Base-by-base conservation (phyloP, 2,329 filamentous ascomycete species). In the Hymenoscyphus scutula region DNA sequence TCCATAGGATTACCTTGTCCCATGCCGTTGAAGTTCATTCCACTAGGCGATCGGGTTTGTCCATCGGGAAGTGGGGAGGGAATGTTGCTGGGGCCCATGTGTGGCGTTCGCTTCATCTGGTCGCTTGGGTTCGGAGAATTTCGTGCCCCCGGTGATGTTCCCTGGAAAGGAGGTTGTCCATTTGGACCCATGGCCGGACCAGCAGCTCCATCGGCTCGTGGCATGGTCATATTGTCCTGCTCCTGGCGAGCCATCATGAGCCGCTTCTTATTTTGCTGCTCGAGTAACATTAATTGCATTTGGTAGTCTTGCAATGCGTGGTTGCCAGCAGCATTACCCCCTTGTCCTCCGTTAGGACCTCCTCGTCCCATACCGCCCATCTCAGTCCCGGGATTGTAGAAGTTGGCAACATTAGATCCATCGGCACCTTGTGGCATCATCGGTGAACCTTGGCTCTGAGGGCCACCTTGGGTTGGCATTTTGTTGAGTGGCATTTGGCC, bases 211-310 rank as follows among this genome's bases (percentile, higher is more conserved):
- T 82, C 78, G 41, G 80, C 78, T 27, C 70, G 66, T 48, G 79
- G 78, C 63, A 80, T 78, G 58, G 78, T 81, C 75, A 87, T 82
- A 72, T 78, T 85, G 66, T 93, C 91, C 75, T 94, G 90, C 73
- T 84, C 86, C 73, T 88, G 89, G 19, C 90, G 86, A 41, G 90
- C 90, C 89, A 92, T 92, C 81, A 92, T 87, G 56, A 94, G 81
- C 19, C 90, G 82, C 77, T 92, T 93, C 81, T 93, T 94, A 71
- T 94, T 94, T 77, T 94, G 90, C 76, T 93, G 90, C 76, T 94
- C 90, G 17, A 94, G 82, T 57, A 93, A 78, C 90, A 93, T 94
- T 73, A 94, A 78, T 75, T 94, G 90, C 90, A 93, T 93, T 78
- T 94, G 90, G 71, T 94, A 94, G 75, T 95, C 90, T 76, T 93